Base-by-base conservation (phyloP, 2,329 filamentous ascomycete species). In the Fusarium sp. region DNA sequence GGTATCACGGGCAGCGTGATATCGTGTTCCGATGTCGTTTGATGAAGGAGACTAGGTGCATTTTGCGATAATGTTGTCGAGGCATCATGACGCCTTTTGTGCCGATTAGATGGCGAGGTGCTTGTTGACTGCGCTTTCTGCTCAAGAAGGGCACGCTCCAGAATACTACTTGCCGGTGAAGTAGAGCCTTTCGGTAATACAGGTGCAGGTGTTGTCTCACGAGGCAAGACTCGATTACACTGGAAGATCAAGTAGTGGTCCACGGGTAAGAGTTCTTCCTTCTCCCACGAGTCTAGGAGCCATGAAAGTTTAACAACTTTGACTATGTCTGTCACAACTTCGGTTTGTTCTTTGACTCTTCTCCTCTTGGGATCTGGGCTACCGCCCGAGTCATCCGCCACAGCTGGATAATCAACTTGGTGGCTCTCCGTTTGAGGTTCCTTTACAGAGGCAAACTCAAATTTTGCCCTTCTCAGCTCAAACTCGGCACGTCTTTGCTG, bases 21-120 rank as follows among this genome's bases (percentile, higher is more conserved):
- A 31, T 97, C 93, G 63, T 95, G 88, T 65, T 97, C 94, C 6
- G 92, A 93, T 0, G 94, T 97, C 2, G 92, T 93, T 77, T 93
- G 86, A 41, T 90, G 90, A 15, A 90, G 78, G 10, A 97, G 81
- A 15, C 76, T 48, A 10, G 78, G 78, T 5, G 81, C 80, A n/a
- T 63, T 68, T 29, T 72, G 65, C 21, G 65, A 54, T 23, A 45
- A 44, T 14, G 60, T 25, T 19, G 52, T 23, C 12, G 69, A 68
- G 31, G 42, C 19, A 52, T 61, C 60, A n/a, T 55, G 38, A 10
- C 52, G 66, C n/a, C 59, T 61, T 48, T 60, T 70, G 31, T 63
- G 42, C 19, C 59, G 68, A 31, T 44, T 41, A n/a, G 25, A 54
- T n/a, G 48, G 70, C 29, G 63, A 76, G 33, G n/a, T 63, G 39